Conservation (phyloP, 75 land plant genomes). For the Sequoia sempervirens region DNA sequence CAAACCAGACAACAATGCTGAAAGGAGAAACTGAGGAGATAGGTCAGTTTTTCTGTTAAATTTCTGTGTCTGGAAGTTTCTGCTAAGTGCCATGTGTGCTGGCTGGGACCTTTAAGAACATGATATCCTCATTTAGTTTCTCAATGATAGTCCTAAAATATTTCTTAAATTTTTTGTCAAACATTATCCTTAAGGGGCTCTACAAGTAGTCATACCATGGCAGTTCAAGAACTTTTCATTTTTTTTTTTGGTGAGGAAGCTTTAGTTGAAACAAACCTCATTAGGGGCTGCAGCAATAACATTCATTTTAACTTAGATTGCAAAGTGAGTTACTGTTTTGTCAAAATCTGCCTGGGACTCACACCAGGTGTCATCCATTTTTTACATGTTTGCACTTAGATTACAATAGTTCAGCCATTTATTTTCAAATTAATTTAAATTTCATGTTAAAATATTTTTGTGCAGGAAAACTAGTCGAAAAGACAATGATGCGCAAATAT, state of each 20-base stretch:
- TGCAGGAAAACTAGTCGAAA: slow-evolving; percentile 85
- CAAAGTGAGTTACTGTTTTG: background rate
- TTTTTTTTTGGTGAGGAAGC: background rate
- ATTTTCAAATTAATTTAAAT: background rate
- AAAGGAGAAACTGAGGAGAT: slow-evolving; percentile 98
- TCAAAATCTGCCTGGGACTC: background rate
- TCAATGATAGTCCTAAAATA: background rate
- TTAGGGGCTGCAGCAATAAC: background rate
- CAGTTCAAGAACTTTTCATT: background rate
- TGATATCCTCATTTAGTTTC: background rate
- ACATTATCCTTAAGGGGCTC: background rate
- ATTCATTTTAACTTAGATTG: background rate
- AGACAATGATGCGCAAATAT: slow-evolving; percentile 83
- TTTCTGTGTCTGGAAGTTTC: background rate
- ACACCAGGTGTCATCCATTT: background rate
- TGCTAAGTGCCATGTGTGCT: background rate
- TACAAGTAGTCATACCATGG: background rate
- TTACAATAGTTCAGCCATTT: background rate
- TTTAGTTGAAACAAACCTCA: background rate
- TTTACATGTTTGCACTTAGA: background rate
- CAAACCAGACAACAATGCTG: slow-evolving; percentile 98
- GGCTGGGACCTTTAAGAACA: background rate
- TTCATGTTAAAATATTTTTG: slow-evolving; percentile 5
- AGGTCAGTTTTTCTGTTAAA: slow-evolving; percentile 39
- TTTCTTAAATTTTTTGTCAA: background rate